A percentile compares a stretch with the other conserved stretches of the same genome.
These are phyloP conservation scores for Mycena rosella DNA, from an alignment of 768 basidiomycete species.

Conservation along the genomic window DNA sequence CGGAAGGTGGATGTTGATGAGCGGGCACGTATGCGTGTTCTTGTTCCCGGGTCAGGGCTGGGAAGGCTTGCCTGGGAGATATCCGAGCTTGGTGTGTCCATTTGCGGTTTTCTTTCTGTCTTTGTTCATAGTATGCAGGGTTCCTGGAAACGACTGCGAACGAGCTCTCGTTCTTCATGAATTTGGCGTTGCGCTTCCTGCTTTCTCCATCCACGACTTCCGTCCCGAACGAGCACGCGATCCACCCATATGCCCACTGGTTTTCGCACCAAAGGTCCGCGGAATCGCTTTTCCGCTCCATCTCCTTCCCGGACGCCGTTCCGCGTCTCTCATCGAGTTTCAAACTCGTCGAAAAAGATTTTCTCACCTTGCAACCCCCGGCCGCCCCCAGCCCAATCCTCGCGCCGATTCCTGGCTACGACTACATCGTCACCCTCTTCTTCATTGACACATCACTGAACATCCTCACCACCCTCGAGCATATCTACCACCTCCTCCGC, in stretches of 20 bases:
- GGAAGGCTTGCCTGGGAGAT: conserved; percentile 79
- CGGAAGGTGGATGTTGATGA: conserved; percentile 42
- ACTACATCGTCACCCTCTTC: conserved; percentile 74
- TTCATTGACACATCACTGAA: conserved; percentile 76
- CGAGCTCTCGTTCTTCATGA: conserved; percentile 78
- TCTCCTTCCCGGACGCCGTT: conserved; percentile 72
- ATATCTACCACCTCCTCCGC: conserved; percentile 67
- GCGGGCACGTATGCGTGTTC: conserved; percentile 55
- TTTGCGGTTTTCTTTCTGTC: not conserved
- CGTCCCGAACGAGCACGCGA: conserved; percentile 57
- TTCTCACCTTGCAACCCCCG: conserved; percentile 55
- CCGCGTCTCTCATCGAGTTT: conserved; percentile 61
- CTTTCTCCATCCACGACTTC: conserved; percentile 62
- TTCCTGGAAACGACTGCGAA: conserved; percentile 68
- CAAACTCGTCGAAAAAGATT: conserved; percentile 68
- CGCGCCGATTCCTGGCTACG: conserved; percentile 54
- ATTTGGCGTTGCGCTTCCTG: conserved; percentile 68
- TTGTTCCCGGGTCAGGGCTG: conserved; percentile 75
- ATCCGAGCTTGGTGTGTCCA: conserved; percentile 63
- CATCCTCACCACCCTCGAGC: conserved; percentile 64
- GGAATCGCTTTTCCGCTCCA: conserved; percentile 61
- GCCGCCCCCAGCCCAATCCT: conserved; percentile 27
- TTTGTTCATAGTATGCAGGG: conserved; percentile 45
- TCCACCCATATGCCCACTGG: conserved; percentile 76
- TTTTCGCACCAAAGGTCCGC: conserved; percentile 75